A percentile compares a stretch with the other conserved stretches of the same genome.
These are phyloP conservation scores for Arachis monticola DNA, from an alignment of 331 rosid species.

Conservation along the genomic window DNA sequence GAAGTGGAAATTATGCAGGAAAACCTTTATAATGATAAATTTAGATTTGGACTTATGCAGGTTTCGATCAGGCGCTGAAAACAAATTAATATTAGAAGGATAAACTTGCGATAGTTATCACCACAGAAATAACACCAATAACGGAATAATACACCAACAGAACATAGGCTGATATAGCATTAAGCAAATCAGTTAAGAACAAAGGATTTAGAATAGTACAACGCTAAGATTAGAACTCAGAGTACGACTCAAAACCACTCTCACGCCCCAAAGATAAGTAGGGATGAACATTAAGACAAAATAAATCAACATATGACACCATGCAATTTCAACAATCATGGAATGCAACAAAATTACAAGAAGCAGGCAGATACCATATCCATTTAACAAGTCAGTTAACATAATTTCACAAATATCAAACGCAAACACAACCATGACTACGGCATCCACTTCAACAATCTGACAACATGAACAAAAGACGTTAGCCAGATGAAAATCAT, in stretches of 20 bases:
- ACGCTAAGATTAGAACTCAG: not conserved
- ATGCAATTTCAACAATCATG: not conserved
- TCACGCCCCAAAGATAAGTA: not conserved
- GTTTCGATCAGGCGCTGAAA: not conserved
- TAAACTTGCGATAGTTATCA: not conserved
- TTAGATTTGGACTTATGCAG: no score
- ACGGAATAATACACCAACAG: not conserved
- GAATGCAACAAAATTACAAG: not conserved
- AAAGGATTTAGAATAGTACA: not conserved
- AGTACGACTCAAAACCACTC: not conserved
- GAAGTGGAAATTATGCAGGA: no score
- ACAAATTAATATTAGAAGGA: not conserved
- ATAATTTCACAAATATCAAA: not conserved
- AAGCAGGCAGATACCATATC: not conserved
- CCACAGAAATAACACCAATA: not conserved
- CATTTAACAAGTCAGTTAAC: slow-evolving; percentile 17
- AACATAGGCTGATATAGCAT: not conserved
- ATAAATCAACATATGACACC: not conserved
- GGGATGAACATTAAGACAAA: not conserved
- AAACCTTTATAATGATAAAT: no score
- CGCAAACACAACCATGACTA: not conserved
- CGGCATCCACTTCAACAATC: slow-evolving; percentile 29
- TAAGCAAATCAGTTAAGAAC: no score
- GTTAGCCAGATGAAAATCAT: slow-evolving; percentile 1
- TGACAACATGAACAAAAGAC: slow-evolving; percentile 14